Base-by-base conservation (phyloP, 768 basidiomycete genomes). In the Lentinus brumalis region DNA sequence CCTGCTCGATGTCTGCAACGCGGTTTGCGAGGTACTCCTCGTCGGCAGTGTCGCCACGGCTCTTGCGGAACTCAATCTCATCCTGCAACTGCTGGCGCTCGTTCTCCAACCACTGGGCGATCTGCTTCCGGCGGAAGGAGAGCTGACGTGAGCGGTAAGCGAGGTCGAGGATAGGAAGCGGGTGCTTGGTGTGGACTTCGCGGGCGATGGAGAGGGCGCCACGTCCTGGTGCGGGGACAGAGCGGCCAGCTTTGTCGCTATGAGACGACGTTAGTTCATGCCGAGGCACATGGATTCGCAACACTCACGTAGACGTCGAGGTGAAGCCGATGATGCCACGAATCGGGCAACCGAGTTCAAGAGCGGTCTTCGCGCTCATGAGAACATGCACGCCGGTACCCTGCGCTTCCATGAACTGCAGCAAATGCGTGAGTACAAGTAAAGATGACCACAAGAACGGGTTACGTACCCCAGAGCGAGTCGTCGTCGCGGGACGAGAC, bases 171-270 rank as follows among this genome's bases (percentile, higher is more conserved):
- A 91, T 85, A 5, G 89, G 91, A 11, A 89, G 79, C 38, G 93
- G 86, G 59, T 91, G 83, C 69, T 90, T 89, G 2, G 91, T 84
- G 8, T 87, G 81, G 46, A 96, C 77, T 78, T 98, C 87, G 63
- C 94, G 84, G 14, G 94, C 97, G 57, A 96, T 86, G 10, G 88
- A 86, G 41, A 99, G 84, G 30, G 94, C 91, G 66, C 97, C 97
- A 60, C 89, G 88, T 58, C 97, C 97, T 51, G 97, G 97, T 61
- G 97, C 97, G 47, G 97, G 97, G 58, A 99, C 87, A 4, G 96
- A 98, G 52, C 97, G 94, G 16, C 97, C 97, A 61, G 97, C 96
- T 78, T 99, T 99, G 81, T 99, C 97, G 67, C 92, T 96, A 66
- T 45, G 72, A 45, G 54, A 3, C 42, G 50, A 58, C 18, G 31